Evolutionary conservation across 1,284 basidiomycete species (phyloP).

Genomic region (Leccinum fallax): DNA sequence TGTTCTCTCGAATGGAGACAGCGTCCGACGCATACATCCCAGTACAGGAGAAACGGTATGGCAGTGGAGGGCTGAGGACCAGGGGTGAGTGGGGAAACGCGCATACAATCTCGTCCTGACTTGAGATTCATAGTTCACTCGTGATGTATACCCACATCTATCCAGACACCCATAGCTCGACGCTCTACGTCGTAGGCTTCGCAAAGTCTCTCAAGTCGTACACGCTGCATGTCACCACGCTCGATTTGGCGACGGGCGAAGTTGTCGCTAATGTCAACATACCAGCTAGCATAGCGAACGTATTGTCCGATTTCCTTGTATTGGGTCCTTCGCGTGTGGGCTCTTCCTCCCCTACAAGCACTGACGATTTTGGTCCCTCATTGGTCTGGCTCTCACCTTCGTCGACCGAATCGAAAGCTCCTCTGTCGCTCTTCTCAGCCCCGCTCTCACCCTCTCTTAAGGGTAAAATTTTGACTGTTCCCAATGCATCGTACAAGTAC

Average conservation of each 20-base stretch:
- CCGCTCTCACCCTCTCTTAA: slow-evolving; percentile 57
- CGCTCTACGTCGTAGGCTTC: slow-evolving; percentile 69
- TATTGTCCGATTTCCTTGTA: slow-evolving; percentile 35
- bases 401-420: slow-evolving; percentile 13
- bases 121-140: slow-evolving; percentile 50
- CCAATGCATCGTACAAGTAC: slow-evolving; percentile 46
- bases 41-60: slow-evolving; percentile 56
- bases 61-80: slow-evolving; percentile 67
- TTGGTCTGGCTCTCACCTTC: slow-evolving; percentile 69
- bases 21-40: slow-evolving; percentile 51
- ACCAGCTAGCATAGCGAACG: slow-evolving; percentile 57
- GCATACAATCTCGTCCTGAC: background rate
- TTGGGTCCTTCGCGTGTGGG: slow-evolving; percentile 42
- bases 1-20: slow-evolving; percentile 62
- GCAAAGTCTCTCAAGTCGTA: slow-evolving; percentile 63
- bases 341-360: slow-evolving; percentile 31
- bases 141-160: slow-evolving; percentile 66
- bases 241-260: slow-evolving; percentile 59
- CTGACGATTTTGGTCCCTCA: slow-evolving; percentile 35
- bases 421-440: slow-evolving; percentile 51
- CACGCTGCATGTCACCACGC: slow-evolving; percentile 64
- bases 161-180: slow-evolving; percentile 46
- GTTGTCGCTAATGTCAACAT: slow-evolving; percentile 55
- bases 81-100: slow-evolving; percentile 47
- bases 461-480: slow-evolving; percentile 46